phyloP scores from a whole-genome alignment of 345 rosid genomes.

The Citrus reticulata region DNA sequence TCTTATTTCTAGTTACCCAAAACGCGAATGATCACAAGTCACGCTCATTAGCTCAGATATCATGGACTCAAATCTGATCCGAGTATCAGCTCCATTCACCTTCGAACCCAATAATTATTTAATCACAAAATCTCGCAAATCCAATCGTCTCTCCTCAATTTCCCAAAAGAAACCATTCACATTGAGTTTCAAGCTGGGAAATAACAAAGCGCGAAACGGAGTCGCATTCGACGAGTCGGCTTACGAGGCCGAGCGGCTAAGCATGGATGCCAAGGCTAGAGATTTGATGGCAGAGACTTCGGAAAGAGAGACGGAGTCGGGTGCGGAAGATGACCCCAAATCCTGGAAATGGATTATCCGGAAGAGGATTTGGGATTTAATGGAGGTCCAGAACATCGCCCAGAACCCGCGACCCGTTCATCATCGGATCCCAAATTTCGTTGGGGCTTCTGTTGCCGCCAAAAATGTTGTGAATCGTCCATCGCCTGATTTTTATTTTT shows the following conservation, averaged over 20 bases:
- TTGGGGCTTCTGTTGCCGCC: constrained; percentile 80
- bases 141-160: neutral
- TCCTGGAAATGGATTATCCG: constrained; percentile 94
- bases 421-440: constrained; percentile 88
- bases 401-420: constrained; percentile 88
- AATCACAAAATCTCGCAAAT: neutral
- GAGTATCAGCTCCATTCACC: constrained; percentile 35
- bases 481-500: neutral
- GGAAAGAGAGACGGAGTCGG: constrained; percentile 32
- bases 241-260: constrained; percentile 60
- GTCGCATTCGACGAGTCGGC: constrained; percentile 47
- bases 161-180: constrained; percentile 16
- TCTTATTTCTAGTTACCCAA: neutral
- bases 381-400: constrained; percentile 68
- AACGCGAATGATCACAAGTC: neutral
- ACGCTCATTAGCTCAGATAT: no score
- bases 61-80: constrained; percentile 35
- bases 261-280: constrained; percentile 67
- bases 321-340: constrained; percentile 44
- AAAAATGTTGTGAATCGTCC: constrained; percentile 28
- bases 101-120: constrained; percentile 7
- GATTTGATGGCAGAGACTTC: constrained; percentile 64
- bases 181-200: constrained; percentile 21
- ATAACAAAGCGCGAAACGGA: constrained; percentile 12
- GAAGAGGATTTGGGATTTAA: constrained; percentile 76